Percentiles rank a stretch among this genome's conserved stretches.
These are phyloP conservation scores for Farysia itapuensis DNA, from an alignment of 1,284 basidiomycete species.

Conservation along the genomic window DNA sequence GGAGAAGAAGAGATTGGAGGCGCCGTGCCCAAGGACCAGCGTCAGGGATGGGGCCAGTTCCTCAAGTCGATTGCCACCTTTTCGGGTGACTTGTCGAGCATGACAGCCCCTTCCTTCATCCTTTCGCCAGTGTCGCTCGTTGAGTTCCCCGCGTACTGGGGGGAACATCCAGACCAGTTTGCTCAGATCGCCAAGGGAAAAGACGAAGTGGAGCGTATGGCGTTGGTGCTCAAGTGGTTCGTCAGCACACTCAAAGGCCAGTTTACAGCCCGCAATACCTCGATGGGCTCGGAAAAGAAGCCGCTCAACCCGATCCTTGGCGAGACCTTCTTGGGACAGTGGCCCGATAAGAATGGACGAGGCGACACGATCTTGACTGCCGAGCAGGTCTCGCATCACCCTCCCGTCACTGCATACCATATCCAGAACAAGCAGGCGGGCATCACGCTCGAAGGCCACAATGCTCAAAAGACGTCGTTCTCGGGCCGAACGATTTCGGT, in stretches of 20 bases:
- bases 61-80: slow-evolving; percentile 57
- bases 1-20: slow-evolving; percentile 42
- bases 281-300: slow-evolving; percentile 87
- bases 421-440: slow-evolving; percentile 83
- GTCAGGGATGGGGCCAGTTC: slow-evolving; percentile 54
- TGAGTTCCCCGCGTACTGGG: slow-evolving; percentile 60
- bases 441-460: slow-evolving; percentile 81
- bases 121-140: slow-evolving; percentile 60
- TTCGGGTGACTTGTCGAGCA: slow-evolving; percentile 80
- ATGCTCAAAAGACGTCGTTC: slow-evolving; percentile 87
- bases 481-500: slow-evolving; percentile 76
- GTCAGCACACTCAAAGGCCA: slow-evolving; percentile 81
- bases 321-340: slow-evolving; percentile 82
- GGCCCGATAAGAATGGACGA: slow-evolving; percentile 78
- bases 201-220: slow-evolving; percentile 58
- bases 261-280: slow-evolving; percentile 69
- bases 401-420: slow-evolving; percentile 65
- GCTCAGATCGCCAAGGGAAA: slow-evolving; percentile 44
- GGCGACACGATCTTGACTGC: slow-evolving; percentile 83
- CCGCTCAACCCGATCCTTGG: slow-evolving; percentile 94
- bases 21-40: slow-evolving; percentile 46
- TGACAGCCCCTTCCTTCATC: slow-evolving; percentile 79
- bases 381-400: slow-evolving; percentile 74
- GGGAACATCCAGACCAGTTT: slow-evolving; percentile 56
- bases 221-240: slow-evolving; percentile 57